A percentile compares a stretch with the other conserved stretches of the same genome.
phyloP scores from a whole-genome alignment of 768 basidiomycete genomes.

The Lactarius evosmus region DNA sequence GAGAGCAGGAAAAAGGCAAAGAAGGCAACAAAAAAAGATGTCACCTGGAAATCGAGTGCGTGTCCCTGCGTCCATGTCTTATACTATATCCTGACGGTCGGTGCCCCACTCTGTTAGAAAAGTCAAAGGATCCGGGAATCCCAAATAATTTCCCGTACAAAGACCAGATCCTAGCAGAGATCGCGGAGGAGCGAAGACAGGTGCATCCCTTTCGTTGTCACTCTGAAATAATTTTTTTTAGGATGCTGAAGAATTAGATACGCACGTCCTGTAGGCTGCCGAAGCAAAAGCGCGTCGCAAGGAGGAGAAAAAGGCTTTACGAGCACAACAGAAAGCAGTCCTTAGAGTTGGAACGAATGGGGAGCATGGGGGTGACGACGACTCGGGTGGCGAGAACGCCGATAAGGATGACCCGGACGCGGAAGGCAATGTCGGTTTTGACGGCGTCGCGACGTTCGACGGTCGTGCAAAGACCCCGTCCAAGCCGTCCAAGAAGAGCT shows the following conservation, averaged over 20 bases:
- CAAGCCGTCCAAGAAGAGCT: slow-evolving; percentile 28
- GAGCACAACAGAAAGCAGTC: slow-evolving; percentile 29
- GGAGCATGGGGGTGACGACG: slow-evolving; percentile 28
- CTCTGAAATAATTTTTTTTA: not conserved
- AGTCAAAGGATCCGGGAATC: slow-evolving; percentile 88
- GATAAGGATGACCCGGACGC: slow-evolving; percentile 34
- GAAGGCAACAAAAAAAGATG: slow-evolving; percentile 73
- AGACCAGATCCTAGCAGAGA: slow-evolving; percentile 88
- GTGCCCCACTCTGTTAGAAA: slow-evolving; percentile 44
- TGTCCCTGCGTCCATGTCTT: slow-evolving; percentile 25
- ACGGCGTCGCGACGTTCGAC: slow-evolving; percentile 44
- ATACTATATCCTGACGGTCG: slow-evolving; percentile 8
- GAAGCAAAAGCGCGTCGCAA: slow-evolving; percentile 71
- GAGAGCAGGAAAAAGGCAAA: slow-evolving; percentile 75
- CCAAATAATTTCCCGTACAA: slow-evolving; percentile 93
- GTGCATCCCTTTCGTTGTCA: slow-evolving; percentile 41
- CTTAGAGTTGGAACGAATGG: slow-evolving; percentile 23
- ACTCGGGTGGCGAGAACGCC: slow-evolving; percentile 32
- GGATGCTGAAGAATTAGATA: not conserved
- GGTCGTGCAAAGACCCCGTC: slow-evolving; percentile 10
- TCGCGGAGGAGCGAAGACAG: slow-evolving; percentile 73
- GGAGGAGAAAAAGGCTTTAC: slow-evolving; percentile 57
- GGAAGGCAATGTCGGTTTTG: slow-evolving; percentile 38
- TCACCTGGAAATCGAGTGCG: slow-evolving; percentile 87
- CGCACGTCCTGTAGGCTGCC: slow-evolving; percentile 49